Evolutionary conservation across 768 basidiomycete species (phyloP).

Genomic region (Russula earlei): DNA sequence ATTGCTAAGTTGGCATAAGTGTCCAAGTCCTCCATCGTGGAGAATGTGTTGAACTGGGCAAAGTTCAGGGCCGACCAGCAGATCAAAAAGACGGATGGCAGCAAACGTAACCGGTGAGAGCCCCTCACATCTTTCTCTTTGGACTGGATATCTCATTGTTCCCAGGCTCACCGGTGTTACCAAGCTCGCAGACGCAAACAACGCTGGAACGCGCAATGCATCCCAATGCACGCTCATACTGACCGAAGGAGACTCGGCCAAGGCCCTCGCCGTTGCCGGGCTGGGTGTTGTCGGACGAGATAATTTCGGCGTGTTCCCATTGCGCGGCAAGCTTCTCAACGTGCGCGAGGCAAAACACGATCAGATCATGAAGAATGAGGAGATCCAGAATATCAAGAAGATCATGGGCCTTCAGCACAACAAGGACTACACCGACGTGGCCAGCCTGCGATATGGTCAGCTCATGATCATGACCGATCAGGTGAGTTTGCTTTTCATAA

Average conservation of each 20-base stretch:
- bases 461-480: constrained; percentile 99
- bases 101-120: constrained; percentile 72
- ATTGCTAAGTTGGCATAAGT: constrained; percentile 37
- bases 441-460: constrained; percentile 79
- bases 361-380: constrained; percentile 96
- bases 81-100: constrained; percentile 92
- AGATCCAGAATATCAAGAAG: constrained; percentile 95
- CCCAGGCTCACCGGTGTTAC: constrained; percentile 78
- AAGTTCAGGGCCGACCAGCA: constrained; percentile 95
- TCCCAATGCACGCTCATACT: constrained; percentile 88
- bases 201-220: constrained; percentile 79
- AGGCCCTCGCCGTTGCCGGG: constrained; percentile 90
- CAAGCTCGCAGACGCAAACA: constrained; percentile 95
- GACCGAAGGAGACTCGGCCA: constrained; percentile 99
- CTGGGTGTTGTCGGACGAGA: constrained; percentile 93
- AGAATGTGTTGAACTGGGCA: constrained; percentile 91
- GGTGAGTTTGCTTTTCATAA: constrained; percentile 34
- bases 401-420: constrained; percentile 95
- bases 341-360: constrained; percentile 95
- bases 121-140: background rate
- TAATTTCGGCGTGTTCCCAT: constrained; percentile 94
- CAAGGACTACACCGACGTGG: constrained; percentile 67
- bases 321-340: constrained; percentile 94
- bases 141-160: background rate
- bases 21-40: constrained; percentile 79